These are phyloP conservation scores for Blastobotrys illinoisensis DNA, from an alignment of 1,139 yeast genomes.

Conservation along the genomic window DNA sequence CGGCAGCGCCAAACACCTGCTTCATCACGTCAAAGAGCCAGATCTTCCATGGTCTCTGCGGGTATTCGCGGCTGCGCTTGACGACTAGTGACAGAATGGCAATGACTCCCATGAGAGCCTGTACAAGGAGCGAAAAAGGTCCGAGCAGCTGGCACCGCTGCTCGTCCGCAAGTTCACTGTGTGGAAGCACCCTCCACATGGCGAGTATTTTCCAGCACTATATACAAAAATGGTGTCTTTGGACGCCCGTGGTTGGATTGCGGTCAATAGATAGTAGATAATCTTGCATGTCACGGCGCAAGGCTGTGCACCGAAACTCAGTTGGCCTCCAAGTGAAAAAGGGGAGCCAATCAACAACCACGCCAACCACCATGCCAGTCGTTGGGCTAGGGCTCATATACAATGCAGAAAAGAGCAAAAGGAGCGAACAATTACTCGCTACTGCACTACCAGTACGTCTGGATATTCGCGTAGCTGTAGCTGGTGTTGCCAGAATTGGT, in stretches of 20 bases:
- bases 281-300: not conserved
- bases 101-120: slow-evolving; percentile 55
- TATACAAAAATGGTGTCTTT: no score
- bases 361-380: not conserved
- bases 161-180: slow-evolving; percentile 2
- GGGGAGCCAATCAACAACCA: not conserved
- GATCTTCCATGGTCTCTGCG: slow-evolving; percentile 79
- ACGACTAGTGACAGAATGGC: slow-evolving; percentile 69
- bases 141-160: slow-evolving; percentile 38
- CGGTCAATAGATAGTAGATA: not conserved
- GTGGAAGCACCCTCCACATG: slow-evolving; percentile 2
- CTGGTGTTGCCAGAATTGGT: no score
- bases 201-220: not conserved
- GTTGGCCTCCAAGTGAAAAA: not conserved
- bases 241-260: not conserved
- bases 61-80: slow-evolving; percentile 74
- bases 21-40: slow-evolving; percentile 90
- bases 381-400: not conserved
- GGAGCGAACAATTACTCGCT: no score
- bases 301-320: not conserved
- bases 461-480: no score
- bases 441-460: no score
- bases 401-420: no score
- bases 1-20: slow-evolving; percentile 81
- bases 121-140: slow-evolving; percentile 39